A percentile compares a stretch with the other conserved stretches of the same genome.
These are phyloP conservation scores for Diaporthe vaccinii DNA, from an alignment of 2,329 filamentous ascomycete genomes.

Conservation along the genomic window DNA sequence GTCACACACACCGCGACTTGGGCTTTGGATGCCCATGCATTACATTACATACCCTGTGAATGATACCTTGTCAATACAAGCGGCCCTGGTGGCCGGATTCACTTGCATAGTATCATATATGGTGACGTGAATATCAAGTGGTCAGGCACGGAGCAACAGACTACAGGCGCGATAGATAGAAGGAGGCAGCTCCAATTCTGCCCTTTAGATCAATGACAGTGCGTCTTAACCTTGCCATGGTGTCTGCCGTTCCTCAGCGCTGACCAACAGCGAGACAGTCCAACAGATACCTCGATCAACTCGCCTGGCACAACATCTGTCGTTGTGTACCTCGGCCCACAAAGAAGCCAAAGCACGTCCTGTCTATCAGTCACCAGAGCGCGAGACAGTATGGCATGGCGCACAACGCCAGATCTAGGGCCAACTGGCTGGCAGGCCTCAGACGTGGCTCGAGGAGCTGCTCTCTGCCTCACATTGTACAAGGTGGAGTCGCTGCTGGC, in stretches of 20 bases:
- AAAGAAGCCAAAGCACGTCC: background rate
- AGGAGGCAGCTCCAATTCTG: no score
- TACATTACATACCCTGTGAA: conserved; percentile 1
- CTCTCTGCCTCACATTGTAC: conserved; percentile 11
- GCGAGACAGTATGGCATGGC: background rate
- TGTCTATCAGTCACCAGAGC: conserved; percentile 2
- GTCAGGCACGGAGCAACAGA: background rate
- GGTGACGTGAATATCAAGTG: background rate
- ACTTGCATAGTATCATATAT: background rate
- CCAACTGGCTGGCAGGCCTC: background rate
- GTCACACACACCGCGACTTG: background rate
- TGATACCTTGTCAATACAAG: conserved; percentile 28
- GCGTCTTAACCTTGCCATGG: no score
- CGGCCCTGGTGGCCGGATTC: background rate
- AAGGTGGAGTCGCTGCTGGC: background rate
- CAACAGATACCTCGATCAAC: background rate
- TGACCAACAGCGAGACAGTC: background rate
- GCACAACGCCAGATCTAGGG: conserved; percentile 10
- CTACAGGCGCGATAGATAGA: background rate
- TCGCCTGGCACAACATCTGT: background rate
- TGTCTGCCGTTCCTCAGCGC: no score
- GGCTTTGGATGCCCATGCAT: conserved; percentile 3
- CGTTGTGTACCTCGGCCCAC: background rate
- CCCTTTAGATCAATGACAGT: background rate
- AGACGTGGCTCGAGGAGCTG: conserved; percentile 35